A percentile compares a stretch with the other conserved stretches of the same genome.
These are phyloP conservation scores for Phytophthora kernoviae DNA, from an alignment of 352 stramenopile species.

Conservation along the genomic window DNA sequence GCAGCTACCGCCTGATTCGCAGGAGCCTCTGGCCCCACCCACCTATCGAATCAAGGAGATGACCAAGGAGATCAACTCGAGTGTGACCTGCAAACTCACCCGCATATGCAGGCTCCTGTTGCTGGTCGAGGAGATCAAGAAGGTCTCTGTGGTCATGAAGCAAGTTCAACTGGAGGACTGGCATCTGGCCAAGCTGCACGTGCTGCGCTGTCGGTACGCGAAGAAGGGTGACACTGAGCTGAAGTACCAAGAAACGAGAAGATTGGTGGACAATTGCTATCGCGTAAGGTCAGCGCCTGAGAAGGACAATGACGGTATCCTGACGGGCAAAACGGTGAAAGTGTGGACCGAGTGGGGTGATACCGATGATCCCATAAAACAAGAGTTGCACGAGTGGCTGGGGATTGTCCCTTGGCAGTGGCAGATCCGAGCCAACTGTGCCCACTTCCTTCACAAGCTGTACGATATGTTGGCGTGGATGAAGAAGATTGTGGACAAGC, in stretches of 20 bases:
- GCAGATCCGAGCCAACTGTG: too few relatives aligned
- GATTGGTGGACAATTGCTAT: slow-evolving; percentile 9
- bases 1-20: too few relatives aligned
- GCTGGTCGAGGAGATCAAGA: too few relatives aligned
- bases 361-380: slow-evolving; percentile 5
- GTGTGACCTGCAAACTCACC: too few relatives aligned
- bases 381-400: slow-evolving; percentile 9
- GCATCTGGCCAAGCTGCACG: slow-evolving; percentile 27
- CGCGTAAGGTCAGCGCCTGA: slow-evolving; percentile 1
- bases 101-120: too few relatives aligned
- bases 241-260: slow-evolving; percentile 1
- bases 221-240: not conserved
- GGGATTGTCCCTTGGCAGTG: slow-evolving; percentile 9
- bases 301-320: slow-evolving; percentile 1
- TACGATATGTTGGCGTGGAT: too few relatives aligned
- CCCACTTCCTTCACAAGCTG: too few relatives aligned
- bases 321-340: not conserved
- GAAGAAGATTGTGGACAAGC: too few relatives aligned
- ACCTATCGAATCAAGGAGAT: too few relatives aligned
- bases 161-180: slow-evolving; percentile 28
- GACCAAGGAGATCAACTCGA: too few relatives aligned
- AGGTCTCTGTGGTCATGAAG: slow-evolving; percentile 18
- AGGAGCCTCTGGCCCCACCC: too few relatives aligned
- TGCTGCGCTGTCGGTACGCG: slow-evolving; percentile 15
- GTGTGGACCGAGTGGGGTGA: slow-evolving; percentile 13